Base-by-base conservation (phyloP, 1,284 basidiomycete species). In the Somion occarium region DNA sequence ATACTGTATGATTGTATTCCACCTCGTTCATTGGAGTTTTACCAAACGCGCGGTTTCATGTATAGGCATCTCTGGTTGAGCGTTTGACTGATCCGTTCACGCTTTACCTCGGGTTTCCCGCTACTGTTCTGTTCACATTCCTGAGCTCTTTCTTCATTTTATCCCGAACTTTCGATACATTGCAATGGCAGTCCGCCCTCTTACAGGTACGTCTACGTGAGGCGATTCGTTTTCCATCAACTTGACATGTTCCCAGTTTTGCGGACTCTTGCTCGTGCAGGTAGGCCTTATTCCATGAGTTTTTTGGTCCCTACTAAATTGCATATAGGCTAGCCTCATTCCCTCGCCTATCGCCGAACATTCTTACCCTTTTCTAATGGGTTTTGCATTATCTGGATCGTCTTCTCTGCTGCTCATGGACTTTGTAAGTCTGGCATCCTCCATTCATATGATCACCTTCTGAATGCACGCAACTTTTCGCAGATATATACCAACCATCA, bases 141-240 rank as follows among this genome's bases (percentile, higher is more conserved):
- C 19, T 56, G 7, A 24, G 50, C 22, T 52, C 57, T 38, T 38
- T 46, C 26, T 22, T 56, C 3, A 25, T 55, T 9, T 54, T 50
- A 3, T 42, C 46, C 11, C 46, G 53, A 41, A 26, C 42, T 20
- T 39, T 51, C 37, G 47, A 55, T 23, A 27, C 49, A 13, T 45
- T 55, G 12, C 55, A 60, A 44, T 62, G 56, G 57, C 58, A 63
- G 27, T 46, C 59, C 13, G 51, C 54, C 11, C 26, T 62, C n/a
- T 45, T 62, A 13, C 62, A 63, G 56, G 63, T 64, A 46, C 20
- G 59, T 46, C 12, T 24, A 18, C 9, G 23, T 18, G 39, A 24
- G 7, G 15, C 15, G 30, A 34, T 34, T 34, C 30, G 30, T 7
- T 7, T 7, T 34, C n/a, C n/a, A 34, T 7, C 30, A 34, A 7